These are phyloP conservation scores for Saccharomycopsis guyanensis DNA, from an alignment of 805 yeast species.

Conservation along the genomic window DNA sequence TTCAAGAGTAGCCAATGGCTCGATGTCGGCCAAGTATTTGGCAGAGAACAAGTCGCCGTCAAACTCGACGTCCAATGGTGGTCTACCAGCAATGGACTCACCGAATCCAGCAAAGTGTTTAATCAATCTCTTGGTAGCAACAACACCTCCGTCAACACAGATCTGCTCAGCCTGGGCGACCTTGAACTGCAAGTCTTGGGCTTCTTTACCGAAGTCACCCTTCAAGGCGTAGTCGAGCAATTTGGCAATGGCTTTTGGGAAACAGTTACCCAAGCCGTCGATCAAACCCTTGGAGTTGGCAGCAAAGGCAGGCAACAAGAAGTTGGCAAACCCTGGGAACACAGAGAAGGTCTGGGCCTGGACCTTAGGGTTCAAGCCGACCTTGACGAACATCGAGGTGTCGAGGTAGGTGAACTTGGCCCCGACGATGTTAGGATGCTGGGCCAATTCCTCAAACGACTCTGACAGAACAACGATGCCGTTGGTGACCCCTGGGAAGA, in stretches of 20 bases:
- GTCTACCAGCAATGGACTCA: constrained; percentile 27
- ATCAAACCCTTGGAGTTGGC: constrained; percentile 42
- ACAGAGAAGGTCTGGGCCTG: constrained; percentile 34
- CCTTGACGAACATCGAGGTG: constrained; percentile 38
- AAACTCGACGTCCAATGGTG: constrained; percentile 25
- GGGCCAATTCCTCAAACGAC: constrained; percentile 25
- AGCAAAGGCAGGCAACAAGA: constrained; percentile 38
- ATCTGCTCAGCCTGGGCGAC: constrained; percentile 34
- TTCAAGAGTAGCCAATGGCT: constrained; percentile 21
- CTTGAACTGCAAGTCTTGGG: constrained; percentile 35
- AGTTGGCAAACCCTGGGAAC: constrained; percentile 47
- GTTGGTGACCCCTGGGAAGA: constrained; percentile 33
- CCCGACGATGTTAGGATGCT: constrained; percentile 33
- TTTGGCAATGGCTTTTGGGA: constrained; percentile 39
- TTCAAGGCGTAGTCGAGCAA: constrained; percentile 31
- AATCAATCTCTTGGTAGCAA: constrained; percentile 28
- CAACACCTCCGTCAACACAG: constrained; percentile 28
- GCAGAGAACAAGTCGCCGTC: constrained; percentile 13
- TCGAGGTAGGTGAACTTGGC: constrained; percentile 42
- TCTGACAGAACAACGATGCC: constrained; percentile 27
- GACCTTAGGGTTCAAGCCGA: constrained; percentile 38
- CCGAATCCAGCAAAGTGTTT: constrained; percentile 25
- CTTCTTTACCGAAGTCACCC: constrained; percentile 33
- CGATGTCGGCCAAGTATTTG: constrained; percentile 21
- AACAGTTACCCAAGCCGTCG: constrained; percentile 45